phyloP scores from a whole-genome alignment of 768 basidiomycete genomes.

The Suillus fuscotomentosus region DNA sequence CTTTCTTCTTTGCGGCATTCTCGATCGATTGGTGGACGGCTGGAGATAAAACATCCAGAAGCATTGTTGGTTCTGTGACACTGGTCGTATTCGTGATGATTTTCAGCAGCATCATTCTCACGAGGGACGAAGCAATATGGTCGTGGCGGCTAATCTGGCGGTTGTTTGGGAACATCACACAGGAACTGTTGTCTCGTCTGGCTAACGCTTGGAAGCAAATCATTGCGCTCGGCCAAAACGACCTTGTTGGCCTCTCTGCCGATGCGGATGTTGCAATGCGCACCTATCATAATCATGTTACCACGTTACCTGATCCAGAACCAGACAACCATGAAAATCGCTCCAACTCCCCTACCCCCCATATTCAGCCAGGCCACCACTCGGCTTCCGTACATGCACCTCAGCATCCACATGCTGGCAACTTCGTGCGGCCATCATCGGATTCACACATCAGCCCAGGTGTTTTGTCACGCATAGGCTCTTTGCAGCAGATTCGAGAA shows the following conservation, averaged over 20 bases:
- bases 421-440: neutral
- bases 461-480: no score
- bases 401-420: neutral
- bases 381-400: neutral
- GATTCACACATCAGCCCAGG: neutral
- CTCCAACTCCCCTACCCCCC: neutral
- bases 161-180: neutral
- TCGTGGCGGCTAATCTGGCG: constrained; percentile 20
- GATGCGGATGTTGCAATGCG: neutral
- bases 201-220: neutral
- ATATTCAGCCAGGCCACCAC: neutral
- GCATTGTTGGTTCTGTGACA: constrained; percentile 31
- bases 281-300: neutral
- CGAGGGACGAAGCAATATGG: constrained; percentile 11
- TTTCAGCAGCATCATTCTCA: constrained; percentile 42
- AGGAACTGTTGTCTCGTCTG: neutral
- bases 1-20: constrained; percentile 28
- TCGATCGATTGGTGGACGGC: constrained; percentile 23
- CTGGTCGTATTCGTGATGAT: constrained; percentile 32
- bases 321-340: neutral
- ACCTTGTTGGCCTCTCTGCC: neutral
- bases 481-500: neutral
- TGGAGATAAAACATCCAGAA: constrained; percentile 10
- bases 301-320: neutral
- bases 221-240: no score